phyloP scores from a whole-genome alignment of 1,284 basidiomycete genomes.

The Agaricales sp. region DNA sequence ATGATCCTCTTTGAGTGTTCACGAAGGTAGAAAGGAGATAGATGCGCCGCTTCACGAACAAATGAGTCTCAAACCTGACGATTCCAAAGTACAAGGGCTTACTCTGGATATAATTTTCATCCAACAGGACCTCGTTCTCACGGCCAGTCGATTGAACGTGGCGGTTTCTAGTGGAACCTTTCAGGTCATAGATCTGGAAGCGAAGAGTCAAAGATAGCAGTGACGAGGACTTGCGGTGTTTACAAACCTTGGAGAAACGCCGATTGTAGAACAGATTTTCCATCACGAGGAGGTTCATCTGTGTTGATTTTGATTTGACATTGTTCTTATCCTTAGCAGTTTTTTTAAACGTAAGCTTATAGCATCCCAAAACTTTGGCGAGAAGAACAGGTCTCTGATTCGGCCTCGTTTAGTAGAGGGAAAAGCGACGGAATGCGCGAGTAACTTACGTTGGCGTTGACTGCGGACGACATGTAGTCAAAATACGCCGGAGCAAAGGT shows the following conservation, averaged over 20 bases:
- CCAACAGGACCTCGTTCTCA: constrained; percentile 87
- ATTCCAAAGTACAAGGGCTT: constrained; percentile 15
- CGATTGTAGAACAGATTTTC: constrained; percentile 96
- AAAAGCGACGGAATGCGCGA: background rate
- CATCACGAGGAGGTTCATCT: constrained; percentile 97
- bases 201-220: background rate
- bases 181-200: constrained; percentile 83
- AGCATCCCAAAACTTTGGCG: constrained; percentile 97
- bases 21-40: constrained; percentile 84
- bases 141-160: constrained; percentile 87
- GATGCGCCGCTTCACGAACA: constrained; percentile 42
- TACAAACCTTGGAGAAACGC: constrained; percentile 66
- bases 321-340: constrained; percentile 54
- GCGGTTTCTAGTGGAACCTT: constrained; percentile 87
- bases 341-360: constrained; percentile 90
- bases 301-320: constrained; percentile 67
- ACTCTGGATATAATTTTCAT: constrained; percentile 89
- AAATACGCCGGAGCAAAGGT: constrained; percentile 98
- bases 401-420: constrained; percentile 9
- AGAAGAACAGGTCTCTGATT: constrained; percentile 90
- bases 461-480: constrained; percentile 88
- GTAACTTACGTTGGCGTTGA: constrained; percentile 58
- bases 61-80: constrained; percentile 10
- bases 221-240: background rate
- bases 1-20: constrained; percentile 94